Evolutionary conservation across 2,329 filamentous ascomycete species (phyloP).

Genomic region (Trichoderma sp.): DNA sequence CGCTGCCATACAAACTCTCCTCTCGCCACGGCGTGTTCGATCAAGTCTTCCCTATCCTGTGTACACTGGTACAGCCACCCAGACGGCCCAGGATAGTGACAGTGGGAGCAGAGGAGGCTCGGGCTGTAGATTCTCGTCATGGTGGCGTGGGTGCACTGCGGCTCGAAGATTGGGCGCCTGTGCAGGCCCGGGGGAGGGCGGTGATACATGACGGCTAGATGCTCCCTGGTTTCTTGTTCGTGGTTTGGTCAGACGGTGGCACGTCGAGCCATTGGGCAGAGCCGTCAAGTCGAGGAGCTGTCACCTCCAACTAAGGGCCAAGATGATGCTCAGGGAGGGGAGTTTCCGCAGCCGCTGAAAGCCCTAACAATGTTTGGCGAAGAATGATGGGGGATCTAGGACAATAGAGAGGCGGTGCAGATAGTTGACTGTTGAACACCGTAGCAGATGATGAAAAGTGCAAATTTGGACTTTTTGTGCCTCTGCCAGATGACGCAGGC

Average conservation of each 20-base stretch:
- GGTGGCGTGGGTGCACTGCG: slow-evolving; percentile 65
- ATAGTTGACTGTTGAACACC: not conserved
- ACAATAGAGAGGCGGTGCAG: not conserved
- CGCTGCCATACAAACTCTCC: slow-evolving; percentile 30
- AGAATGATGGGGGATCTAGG: slow-evolving; percentile 25
- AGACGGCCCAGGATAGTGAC: slow-evolving; percentile 56
- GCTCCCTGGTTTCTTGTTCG: not conserved
- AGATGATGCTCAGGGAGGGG: not conserved
- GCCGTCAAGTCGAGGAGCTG: not conserved
- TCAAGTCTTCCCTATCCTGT: slow-evolving; percentile 59
- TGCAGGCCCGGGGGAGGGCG: slow-evolving; percentile 23
- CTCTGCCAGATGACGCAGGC: too few species aligned
- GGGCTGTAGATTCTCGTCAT: slow-evolving; percentile 66
- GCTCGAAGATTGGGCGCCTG: slow-evolving; percentile 34
- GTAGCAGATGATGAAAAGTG: not conserved
- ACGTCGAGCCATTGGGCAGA: not conserved
- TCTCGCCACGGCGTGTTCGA: slow-evolving; percentile 37
- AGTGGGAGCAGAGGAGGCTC: slow-evolving; percentile 59
- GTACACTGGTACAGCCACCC: slow-evolving; percentile 77
- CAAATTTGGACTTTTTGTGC: not conserved
- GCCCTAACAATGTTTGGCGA: slow-evolving; percentile 22
- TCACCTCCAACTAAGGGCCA: not conserved
- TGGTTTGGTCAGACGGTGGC: too few species aligned
- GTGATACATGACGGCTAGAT: slow-evolving; percentile 17
- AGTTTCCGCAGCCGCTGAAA: not conserved